Percentiles rank a stretch among this genome's conserved stretches.
phyloP scores from a whole-genome alignment of 2,329 filamentous ascomycete species.

The Penicillium sp. region DNA sequence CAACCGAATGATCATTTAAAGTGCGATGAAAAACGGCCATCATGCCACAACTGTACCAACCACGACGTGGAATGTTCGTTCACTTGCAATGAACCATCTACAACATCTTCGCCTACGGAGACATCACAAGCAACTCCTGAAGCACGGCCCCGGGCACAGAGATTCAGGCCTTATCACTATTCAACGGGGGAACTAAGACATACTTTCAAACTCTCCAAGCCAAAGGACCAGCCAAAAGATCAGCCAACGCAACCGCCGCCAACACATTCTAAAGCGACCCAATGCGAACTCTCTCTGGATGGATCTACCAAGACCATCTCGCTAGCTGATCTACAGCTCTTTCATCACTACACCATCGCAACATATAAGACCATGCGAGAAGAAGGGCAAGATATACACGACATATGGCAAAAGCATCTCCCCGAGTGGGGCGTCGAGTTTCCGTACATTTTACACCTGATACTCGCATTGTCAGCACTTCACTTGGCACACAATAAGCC shows the following conservation, averaged over 20 bases:
- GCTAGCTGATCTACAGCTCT: constrained; percentile 31
- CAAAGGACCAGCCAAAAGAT: not conserved
- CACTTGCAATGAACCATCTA: not conserved
- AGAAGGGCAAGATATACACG: constrained; percentile 17
- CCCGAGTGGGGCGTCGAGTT: constrained; percentile 31
- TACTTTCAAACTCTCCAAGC: constrained; percentile 9
- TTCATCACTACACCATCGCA: constrained; percentile 32
- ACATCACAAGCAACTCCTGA: constrained; percentile 4
- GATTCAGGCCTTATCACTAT: constrained; percentile 22
- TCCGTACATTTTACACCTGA: constrained; percentile 35
- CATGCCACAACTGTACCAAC: constrained; percentile 30
- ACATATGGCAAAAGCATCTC: constrained; percentile 34
- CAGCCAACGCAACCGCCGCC: not conserved
- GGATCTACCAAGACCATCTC: constrained; percentile 21
- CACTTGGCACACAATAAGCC: constrained; percentile 28
- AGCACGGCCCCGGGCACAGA: constrained; percentile 1
- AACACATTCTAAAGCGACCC: constrained; percentile 7
- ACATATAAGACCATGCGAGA: constrained; percentile 26
- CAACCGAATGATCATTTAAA: constrained; percentile 14
- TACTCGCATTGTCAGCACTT: constrained; percentile 32
- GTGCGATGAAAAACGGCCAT: constrained; percentile 38
- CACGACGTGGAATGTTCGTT: constrained; percentile 33
- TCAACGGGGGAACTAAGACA: constrained; percentile 4
- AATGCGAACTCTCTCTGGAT: constrained; percentile 15
- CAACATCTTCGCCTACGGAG: constrained; percentile 6